Evolutionary conservation across 2,329 filamentous ascomycete genomes (phyloP), one percentile per base, ranked within the genome.

Genomic region (Penicillium oxalicum): DNA sequence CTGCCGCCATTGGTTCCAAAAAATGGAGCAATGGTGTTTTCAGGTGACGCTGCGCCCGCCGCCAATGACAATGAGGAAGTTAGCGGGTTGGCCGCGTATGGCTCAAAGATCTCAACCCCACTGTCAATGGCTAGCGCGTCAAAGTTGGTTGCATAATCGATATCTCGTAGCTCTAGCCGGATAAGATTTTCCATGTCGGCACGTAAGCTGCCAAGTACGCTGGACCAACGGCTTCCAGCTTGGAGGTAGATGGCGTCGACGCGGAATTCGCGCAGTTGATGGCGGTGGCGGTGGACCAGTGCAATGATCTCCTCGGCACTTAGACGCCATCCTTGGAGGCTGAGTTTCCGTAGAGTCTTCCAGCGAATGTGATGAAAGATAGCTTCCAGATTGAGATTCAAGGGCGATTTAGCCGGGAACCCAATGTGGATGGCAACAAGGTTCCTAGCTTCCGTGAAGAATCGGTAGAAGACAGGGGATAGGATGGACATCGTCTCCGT

Each of bases 401-500:
- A 66, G 0, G 81, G 81, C 13, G 72, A 63, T 48, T 78, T 73
- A 5, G 77, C 75, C 0, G 80, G 79, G 55, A 86, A 86, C 3
- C 83, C 82, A 32, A 87, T 73, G 57, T 86, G 82, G 13, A 87
- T 70, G 18, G 80, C 77, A 50, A 79, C 75, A 58, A 87, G 77
- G 50, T 82, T 81, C 45, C 73, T 75, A 4, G 83, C 80, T 8
- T 78, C 74, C 3, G 65, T 70, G 57, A 86, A 84, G 25, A 86
- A 74, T 4, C 71, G 73, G 38, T 73, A 72, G 54, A 85, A 84
- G 7, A 82, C 69, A 3, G 64, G 63, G 3, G 82, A 82, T 0
- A 86, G 69, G 50, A 78, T 74, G 18, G 70, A 68, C 70, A 85
- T 81, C 49, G 77, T 77, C 28, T 72, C 68, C 52, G 81, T 78